Base-by-base conservation (phyloP, 768 basidiomycete species). In the Pleurotus pulmonarius region DNA sequence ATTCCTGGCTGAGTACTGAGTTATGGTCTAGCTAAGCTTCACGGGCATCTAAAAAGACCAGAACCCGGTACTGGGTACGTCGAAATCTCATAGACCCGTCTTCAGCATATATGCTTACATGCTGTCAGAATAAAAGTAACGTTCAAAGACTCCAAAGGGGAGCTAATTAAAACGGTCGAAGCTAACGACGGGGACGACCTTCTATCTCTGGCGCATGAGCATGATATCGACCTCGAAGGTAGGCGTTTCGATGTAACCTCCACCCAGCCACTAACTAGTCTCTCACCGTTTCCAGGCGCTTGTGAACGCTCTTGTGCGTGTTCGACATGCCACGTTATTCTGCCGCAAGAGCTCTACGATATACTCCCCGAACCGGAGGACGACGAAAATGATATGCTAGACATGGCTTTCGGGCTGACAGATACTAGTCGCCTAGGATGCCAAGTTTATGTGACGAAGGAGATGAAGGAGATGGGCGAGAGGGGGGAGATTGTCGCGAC, bases 311-410 rank as follows among this genome's bases (percentile, higher is more conserved):
- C 94, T 1, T 83, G 97, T 47, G 96, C 96, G 13, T 99, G 96
- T 67, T 98, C 96, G 12, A 99, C 96, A 18, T 99, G 96, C 69
- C 96, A 99, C 69, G 83, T 98, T 56, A 92, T 99, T 57, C 78
- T 95, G 54, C 77, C 85, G 22, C 81, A 81, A 18, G 86, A 94
- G 64, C 78, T 86, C 58, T 98, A 94, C 68, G 92, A 98, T 69
- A 68, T 81, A 46, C 80, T 98, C 2, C 88, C 92, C 1, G 96
- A 98, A 65, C 95, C 96, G 3, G 90, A 90, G 55, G 96, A 98
- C 61, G 96, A 99, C 67, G 96, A 99, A 73, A 99, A 98, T 65
- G 95, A 94, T 64, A 94, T 95, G 93, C 82, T 99, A 39, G 96
- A 98, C 70, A 92, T 98, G 81, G 96, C 96, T 3, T 98, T 98